Conservation (phyloP, 2,329 filamentous ascomycete genomes). For the Pseudocercospora fijiensis region DNA sequence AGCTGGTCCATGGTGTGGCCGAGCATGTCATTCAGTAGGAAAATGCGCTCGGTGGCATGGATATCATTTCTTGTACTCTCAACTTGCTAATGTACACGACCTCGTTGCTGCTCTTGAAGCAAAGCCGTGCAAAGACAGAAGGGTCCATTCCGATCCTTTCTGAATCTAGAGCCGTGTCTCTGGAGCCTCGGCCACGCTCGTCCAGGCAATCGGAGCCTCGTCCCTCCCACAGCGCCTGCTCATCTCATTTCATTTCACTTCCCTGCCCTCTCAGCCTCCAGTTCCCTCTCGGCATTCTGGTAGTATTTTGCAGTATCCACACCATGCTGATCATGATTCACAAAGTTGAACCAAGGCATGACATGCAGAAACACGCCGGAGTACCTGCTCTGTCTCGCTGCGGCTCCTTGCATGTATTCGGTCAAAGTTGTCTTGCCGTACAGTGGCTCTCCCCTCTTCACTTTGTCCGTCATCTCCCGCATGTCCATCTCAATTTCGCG, state of each 20-base stretch:
- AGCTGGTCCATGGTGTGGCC: background rate
- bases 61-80: background rate
- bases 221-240: background rate
- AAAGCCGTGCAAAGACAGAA: background rate
- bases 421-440: slow-evolving; percentile 79
- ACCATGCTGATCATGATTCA: slow-evolving; percentile 93
- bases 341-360: slow-evolving; percentile 96
- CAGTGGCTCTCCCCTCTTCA: slow-evolving; percentile 85
- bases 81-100: background rate
- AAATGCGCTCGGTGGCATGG: background rate
- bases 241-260: slow-evolving; percentile 6
- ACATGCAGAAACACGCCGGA: slow-evolving; percentile 78
- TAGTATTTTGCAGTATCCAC: slow-evolving; percentile 99
- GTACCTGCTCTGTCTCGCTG: slow-evolving; percentile 89
- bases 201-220: background rate
- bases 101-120: background rate
- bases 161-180: background rate
- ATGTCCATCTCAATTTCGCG: slow-evolving; percentile 95
- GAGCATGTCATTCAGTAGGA: background rate
- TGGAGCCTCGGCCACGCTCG: background rate
- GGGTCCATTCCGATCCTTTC: background rate
- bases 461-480: slow-evolving; percentile 95
- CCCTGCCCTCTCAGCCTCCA: slow-evolving; percentile 70
- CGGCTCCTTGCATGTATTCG: slow-evolving; percentile 90
- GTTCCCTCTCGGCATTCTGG: slow-evolving; percentile 86